Percentiles rank a stretch among this genome's conserved stretches.
Conservation (phyloP, 768 basidiomycete genomes). For the Jaapia argillacea region DNA sequence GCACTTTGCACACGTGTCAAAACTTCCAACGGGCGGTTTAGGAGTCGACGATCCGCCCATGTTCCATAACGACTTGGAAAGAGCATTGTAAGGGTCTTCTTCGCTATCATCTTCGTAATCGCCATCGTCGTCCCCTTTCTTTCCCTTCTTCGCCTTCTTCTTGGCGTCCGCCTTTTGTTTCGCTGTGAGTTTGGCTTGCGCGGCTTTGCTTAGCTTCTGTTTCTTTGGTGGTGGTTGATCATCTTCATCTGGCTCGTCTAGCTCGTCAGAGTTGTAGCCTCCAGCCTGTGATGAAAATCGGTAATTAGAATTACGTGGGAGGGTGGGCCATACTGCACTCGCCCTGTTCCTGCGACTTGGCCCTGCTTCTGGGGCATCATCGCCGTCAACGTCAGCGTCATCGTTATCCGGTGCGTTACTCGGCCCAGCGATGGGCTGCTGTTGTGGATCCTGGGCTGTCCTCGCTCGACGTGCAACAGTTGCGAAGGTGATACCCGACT, state of each 20-base stretch:
- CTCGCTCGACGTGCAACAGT: slow-evolving; percentile 28
- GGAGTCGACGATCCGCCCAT: slow-evolving; percentile 19
- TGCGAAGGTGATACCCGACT: slow-evolving; percentile 39
- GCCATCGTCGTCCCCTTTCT: slow-evolving; percentile 35
- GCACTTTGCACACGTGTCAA: slow-evolving; percentile 76
- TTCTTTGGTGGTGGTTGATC: slow-evolving; percentile 7
- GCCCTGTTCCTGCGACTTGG: background rate
- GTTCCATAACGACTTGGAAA: slow-evolving; percentile 40
- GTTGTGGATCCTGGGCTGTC: slow-evolving; percentile 18
- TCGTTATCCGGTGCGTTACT: slow-evolving; percentile 20
- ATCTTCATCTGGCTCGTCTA: slow-evolving; percentile 48
- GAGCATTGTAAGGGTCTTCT: slow-evolving; percentile 58
- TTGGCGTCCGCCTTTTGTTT: slow-evolving; percentile 30
- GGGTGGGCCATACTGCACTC: background rate
- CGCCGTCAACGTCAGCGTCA: slow-evolving; percentile 10
- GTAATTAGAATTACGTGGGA: slow-evolving; percentile 4
- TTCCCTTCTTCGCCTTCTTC: slow-evolving; percentile 22
- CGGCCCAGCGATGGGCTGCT: slow-evolving; percentile 34
- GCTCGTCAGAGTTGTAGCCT: slow-evolving; percentile 64
- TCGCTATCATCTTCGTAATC: slow-evolving; percentile 38
- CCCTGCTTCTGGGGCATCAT: slow-evolving; percentile 2
- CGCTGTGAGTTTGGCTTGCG: no score
- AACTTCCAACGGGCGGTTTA: slow-evolving; percentile 68
- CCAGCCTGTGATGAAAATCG: slow-evolving; percentile 10
- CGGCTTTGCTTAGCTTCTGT: no score